Conservation (phyloP, 1,139 yeast genomes). For the Saccharomycopsis crataegensis region DNA sequence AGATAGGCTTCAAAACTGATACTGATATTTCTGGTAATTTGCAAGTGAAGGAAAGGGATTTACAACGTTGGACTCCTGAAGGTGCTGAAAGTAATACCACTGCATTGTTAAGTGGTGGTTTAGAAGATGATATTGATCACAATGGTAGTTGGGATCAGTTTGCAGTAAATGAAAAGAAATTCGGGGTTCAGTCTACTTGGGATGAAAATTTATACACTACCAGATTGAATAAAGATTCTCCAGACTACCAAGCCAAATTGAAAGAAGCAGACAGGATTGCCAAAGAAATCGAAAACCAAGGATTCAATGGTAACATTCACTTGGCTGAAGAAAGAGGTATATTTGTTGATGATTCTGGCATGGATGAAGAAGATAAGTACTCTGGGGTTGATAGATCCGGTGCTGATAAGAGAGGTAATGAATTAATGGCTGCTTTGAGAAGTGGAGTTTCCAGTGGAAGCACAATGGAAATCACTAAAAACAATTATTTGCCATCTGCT, state of each 20-base stretch:
- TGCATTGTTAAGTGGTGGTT: constrained; percentile 31
- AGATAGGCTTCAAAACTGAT: constrained; percentile 62
- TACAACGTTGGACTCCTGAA: constrained; percentile 84
- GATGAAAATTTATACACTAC: constrained; percentile 92
- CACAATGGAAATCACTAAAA: not conserved
- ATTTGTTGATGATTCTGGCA: constrained; percentile 68
- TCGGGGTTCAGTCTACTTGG: constrained; percentile 80
- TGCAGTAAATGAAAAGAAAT: constrained; percentile 77
- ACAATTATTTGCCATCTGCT: constrained; percentile 5
- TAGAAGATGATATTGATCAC: constrained; percentile 35
- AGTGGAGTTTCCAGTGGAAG: constrained; percentile 20
- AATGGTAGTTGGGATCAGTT: constrained; percentile 78
- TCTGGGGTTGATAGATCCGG: constrained; percentile 65
- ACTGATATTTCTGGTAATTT: constrained; percentile 58
- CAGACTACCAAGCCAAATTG: constrained; percentile 61
- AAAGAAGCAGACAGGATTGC: constrained; percentile 75
- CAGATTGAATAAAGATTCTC: constrained; percentile 63
- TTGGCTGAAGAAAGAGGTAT: constrained; percentile 88
- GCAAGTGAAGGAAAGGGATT: constrained; percentile 54
- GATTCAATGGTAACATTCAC: constrained; percentile 62
- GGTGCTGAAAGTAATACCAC: constrained; percentile 29
- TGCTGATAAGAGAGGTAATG: constrained; percentile 49
- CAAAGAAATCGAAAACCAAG: constrained; percentile 67
- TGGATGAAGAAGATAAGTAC: constrained; percentile 94
- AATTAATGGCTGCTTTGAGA: constrained; percentile 54